Evolutionary conservation across 2,329 filamentous ascomycete genomes (phyloP).

Genomic region (Neodidymelliopsis sp.): DNA sequence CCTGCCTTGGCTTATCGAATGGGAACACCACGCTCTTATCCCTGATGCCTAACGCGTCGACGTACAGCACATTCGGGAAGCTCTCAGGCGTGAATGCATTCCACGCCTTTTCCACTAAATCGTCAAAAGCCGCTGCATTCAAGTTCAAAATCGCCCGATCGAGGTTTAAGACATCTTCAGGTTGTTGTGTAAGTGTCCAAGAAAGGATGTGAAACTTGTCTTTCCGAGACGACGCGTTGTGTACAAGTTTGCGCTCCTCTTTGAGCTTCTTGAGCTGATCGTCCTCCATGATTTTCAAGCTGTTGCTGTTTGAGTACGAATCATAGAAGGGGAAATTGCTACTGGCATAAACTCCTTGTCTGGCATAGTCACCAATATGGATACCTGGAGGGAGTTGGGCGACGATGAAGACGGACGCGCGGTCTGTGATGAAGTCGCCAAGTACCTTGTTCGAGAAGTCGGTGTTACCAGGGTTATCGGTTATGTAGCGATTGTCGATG

Average conservation of each 20-base stretch:
- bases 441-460: constrained; percentile 46
- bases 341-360: constrained; percentile 46
- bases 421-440: constrained; percentile 48
- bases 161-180: constrained; percentile 42
- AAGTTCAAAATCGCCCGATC: constrained; percentile 47
- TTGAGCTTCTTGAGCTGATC: constrained; percentile 51
- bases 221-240: constrained; percentile 30
- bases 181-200: constrained; percentile 47
- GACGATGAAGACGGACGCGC: constrained; percentile 48
- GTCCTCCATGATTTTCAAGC: constrained; percentile 39
- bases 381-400: constrained; percentile 42
- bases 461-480: constrained; percentile 29
- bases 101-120: constrained; percentile 42
- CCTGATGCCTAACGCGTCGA: constrained; percentile 44
- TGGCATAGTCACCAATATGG: constrained; percentile 38
- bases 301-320: constrained; percentile 48
- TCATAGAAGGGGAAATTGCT: constrained; percentile 47
- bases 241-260: constrained; percentile 38
- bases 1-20: constrained; percentile 34
- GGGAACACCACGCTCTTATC: constrained; percentile 44
- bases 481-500: constrained; percentile 52
- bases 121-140: constrained; percentile 39
- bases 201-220: constrained; percentile 48
- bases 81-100: constrained; percentile 43
- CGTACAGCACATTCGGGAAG: constrained; percentile 48